These are phyloP conservation scores for Spergularia marina DNA, from an alignment of 148 eudicot genomes.

Conservation along the genomic window DNA sequence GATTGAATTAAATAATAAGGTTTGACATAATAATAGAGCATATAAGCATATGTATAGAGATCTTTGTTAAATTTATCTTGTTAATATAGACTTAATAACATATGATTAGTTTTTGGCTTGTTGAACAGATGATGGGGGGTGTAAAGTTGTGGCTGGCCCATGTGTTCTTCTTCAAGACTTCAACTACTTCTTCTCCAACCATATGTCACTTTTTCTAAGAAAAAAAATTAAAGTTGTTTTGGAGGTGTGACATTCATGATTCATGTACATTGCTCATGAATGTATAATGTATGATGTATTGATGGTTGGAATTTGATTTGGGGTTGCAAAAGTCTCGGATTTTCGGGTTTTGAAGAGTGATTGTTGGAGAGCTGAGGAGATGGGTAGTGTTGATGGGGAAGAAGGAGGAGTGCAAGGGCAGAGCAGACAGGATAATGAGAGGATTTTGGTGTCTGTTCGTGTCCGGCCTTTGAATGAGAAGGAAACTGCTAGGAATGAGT, in stretches of 20 bases:
- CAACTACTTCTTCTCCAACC: slow-evolving; percentile 21
- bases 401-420: slow-evolving; percentile 25
- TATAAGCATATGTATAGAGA: slow-evolving; percentile 9
- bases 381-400: slow-evolving; percentile 41
- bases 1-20: slow-evolving; percentile 1
- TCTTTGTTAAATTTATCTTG: slow-evolving; percentile 22
- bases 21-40: slow-evolving; percentile 15
- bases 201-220: slow-evolving; percentile 17
- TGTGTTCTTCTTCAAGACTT: slow-evolving; percentile 30
- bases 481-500: slow-evolving; percentile 66
- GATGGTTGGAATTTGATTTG: background rate
- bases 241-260: slow-evolving; percentile 15
- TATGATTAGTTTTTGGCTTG: slow-evolving; percentile 22
- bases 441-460: slow-evolving; percentile 81
- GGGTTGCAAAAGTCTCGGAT: background rate
- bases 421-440: slow-evolving; percentile 50
- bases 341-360: background rate
- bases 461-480: slow-evolving; percentile 85
- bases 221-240: background rate
- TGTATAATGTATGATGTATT: slow-evolving; percentile 3
- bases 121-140: slow-evolving; percentile 24
- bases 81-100: slow-evolving; percentile 4
- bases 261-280: background rate
- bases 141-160: slow-evolving; percentile 32
- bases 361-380: slow-evolving; percentile 20